Evolutionary conservation across 2,329 filamentous ascomycete genomes (phyloP).

Genomic region (Colletotrichum sublineola): DNA sequence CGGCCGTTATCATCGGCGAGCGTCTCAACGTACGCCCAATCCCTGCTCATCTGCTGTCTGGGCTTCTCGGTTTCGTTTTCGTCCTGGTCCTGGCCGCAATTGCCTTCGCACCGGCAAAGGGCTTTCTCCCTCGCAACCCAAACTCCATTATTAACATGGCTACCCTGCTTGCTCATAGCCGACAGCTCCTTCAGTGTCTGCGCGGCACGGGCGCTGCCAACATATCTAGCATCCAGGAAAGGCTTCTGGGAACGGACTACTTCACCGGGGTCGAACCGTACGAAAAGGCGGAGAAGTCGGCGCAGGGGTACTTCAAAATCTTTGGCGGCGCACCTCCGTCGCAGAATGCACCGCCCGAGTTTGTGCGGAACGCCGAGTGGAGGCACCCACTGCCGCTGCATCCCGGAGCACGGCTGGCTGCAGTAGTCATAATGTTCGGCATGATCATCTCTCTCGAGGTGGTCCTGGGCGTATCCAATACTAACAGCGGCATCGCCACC

Average conservation of each 20-base stretch:
- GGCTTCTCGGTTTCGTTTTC: conserved; percentile 47
- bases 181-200: conserved; percentile 51
- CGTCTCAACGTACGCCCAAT: conserved; percentile 49
- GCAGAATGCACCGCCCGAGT: conserved; percentile 36
- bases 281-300: conserved; percentile 46
- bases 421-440: conserved; percentile 47
- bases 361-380: conserved; percentile 45
- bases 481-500: conserved; percentile 49
- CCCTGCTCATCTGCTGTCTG: conserved; percentile 51
- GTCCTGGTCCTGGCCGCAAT: conserved; percentile 44
- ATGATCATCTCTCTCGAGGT: conserved; percentile 53
- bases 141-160: conserved; percentile 53
- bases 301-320: conserved; percentile 46
- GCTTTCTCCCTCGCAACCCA: conserved; percentile 54
- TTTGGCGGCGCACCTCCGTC: conserved; percentile 40
- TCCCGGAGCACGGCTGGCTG: conserved; percentile 47
- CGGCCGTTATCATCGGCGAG: conserved; percentile 47
- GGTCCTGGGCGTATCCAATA: conserved; percentile 49
- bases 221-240: conserved; percentile 46
- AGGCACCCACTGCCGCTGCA: conserved; percentile 50
- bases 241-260: conserved; percentile 48
- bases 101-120: conserved; percentile 48
- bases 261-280: conserved; percentile 54
- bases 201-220: conserved; percentile 52
- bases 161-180: conserved; percentile 53